Evolutionary conservation across 805 yeast species (phyloP).

Genomic region (Saturnispora galanensis): DNA sequence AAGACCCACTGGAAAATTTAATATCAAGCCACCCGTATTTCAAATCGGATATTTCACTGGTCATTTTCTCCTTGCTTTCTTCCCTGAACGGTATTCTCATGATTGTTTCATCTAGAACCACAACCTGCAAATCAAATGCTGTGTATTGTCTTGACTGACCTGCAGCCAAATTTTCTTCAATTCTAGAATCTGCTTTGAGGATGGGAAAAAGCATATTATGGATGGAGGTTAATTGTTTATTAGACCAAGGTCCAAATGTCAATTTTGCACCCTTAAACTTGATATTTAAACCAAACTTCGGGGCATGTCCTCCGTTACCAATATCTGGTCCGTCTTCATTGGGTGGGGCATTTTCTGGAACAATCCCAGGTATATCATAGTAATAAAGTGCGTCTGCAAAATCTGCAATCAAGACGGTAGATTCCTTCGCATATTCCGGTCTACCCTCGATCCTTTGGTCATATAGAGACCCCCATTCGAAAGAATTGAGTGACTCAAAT

Average conservation of each 20-base stretch:
- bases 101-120: conserved; percentile 54
- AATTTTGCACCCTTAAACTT: conserved; percentile 51
- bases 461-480: conserved; percentile 6
- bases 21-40: conserved; percentile 89
- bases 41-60: conserved; percentile 20
- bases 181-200: conserved; percentile 45
- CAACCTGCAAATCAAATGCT: conserved; percentile 45
- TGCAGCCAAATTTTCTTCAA: conserved; percentile 28
- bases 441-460: conserved; percentile 27
- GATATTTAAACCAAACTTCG: conserved; percentile 53
- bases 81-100: conserved; percentile 80
- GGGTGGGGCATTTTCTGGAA: conserved; percentile 30
- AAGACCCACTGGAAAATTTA: conserved; percentile 46
- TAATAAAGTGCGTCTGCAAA: conserved; percentile 46
- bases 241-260: conserved; percentile 95
- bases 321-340: conserved; percentile 40
- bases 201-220: conserved; percentile 63
- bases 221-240: conserved; percentile 62
- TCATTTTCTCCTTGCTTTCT: conserved; percentile 51
- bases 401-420: conserved; percentile 57
- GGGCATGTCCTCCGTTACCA: conserved; percentile 50
- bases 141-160: conserved; percentile 50
- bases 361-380: conserved; percentile 64
- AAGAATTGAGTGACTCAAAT: conserved; percentile 7
- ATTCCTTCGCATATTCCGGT: conserved; percentile 76